Conservation (phyloP, 1,284 basidiomycete species). For the Polyporus tsugae region DNA sequence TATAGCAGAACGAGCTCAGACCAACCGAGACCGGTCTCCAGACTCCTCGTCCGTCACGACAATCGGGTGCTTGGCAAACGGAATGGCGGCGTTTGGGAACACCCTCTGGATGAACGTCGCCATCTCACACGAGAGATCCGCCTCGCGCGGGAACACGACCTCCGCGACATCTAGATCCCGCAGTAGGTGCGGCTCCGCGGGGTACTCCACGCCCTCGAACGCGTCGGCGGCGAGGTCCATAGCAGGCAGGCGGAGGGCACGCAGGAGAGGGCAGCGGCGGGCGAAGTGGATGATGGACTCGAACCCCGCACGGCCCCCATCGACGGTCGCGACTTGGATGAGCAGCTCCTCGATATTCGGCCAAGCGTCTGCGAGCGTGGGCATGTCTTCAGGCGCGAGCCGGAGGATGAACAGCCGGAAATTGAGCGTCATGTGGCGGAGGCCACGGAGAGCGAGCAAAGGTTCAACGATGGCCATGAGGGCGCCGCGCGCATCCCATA, state of each 20-base stretch:
- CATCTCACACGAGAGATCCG: constrained; percentile 12
- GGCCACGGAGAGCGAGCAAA: neutral
- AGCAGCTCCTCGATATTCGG: constrained; percentile 9
- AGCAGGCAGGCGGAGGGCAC: constrained; percentile 1
- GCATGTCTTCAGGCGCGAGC: neutral
- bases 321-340: constrained; percentile 3
- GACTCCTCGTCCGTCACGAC: constrained; percentile 6
- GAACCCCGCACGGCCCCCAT: constrained; percentile 6
- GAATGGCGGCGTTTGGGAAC: neutral
- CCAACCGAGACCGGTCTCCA: neutral
- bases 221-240: constrained; percentile 8
- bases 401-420: neutral
- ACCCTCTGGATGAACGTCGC: constrained; percentile 4
- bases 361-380: constrained; percentile 10
- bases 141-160: constrained; percentile 11
- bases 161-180: constrained; percentile 8
- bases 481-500: too few species aligned
- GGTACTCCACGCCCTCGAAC: neutral
- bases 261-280: constrained; percentile 5
- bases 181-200: constrained; percentile 2
- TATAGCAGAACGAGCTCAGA: too few species aligned
- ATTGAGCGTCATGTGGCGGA: neutral
- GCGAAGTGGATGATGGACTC: constrained; percentile 16
- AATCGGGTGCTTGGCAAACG: too few species aligned
- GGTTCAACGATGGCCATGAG: neutral